Percentiles rank a stretch among this genome's conserved stretches.
phyloP scores from a whole-genome alignment of 805 yeast species.

The Komagataella pseudopastoris region DNA sequence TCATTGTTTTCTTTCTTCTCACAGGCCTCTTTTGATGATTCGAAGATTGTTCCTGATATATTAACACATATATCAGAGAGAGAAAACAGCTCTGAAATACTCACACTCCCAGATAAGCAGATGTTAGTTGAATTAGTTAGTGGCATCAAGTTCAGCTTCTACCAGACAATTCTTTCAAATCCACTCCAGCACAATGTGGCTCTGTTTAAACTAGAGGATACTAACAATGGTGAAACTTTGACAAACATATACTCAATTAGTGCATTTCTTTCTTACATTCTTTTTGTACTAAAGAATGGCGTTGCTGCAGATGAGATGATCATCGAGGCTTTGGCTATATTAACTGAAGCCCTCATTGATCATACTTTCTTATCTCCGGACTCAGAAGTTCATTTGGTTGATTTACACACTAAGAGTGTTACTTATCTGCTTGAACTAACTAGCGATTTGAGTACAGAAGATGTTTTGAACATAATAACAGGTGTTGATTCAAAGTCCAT shows the following conservation, averaged over 20 bases:
- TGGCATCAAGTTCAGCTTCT: conserved; percentile 3
- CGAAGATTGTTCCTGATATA: neutral
- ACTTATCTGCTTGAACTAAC: neutral
- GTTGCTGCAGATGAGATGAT: neutral
- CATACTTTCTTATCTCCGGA: neutral
- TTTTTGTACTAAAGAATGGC: neutral
- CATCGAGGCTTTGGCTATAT: neutral
- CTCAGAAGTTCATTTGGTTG: neutral
- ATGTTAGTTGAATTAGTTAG: neutral
- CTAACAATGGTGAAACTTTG: conserved; percentile 8
- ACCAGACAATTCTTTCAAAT: conserved; percentile 9
- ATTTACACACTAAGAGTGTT: neutral
- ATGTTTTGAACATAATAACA: neutral
- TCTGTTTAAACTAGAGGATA: neutral
- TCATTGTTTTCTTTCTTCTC: neutral
- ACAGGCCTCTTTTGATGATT: neutral
- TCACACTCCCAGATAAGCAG: neutral
- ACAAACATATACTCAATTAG: neutral
- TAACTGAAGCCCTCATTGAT: neutral
- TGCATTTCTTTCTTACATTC: neutral
- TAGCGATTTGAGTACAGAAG: neutral
- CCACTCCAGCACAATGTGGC: conserved; percentile 6
- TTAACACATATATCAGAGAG: no score
- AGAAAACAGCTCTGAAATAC: neutral
- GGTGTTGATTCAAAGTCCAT: neutral